These are phyloP conservation scores for Brasilioporus rufonigricans DNA, from an alignment of 768 basidiomycete species.

Conservation along the genomic window DNA sequence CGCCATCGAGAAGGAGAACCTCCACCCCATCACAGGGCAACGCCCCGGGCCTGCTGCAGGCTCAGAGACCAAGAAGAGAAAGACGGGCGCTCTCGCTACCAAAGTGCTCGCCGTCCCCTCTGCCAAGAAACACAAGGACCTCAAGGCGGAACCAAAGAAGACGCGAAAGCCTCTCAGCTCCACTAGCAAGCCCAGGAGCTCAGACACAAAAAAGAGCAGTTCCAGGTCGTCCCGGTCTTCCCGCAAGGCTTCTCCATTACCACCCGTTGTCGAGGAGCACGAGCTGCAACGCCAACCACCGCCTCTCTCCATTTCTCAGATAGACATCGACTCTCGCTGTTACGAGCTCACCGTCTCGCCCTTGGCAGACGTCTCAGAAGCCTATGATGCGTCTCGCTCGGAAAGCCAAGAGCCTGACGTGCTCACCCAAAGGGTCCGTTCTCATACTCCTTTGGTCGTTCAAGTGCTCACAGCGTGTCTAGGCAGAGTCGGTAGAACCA, in stretches of 20 bases:
- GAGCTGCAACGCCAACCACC: conserved; percentile 32
- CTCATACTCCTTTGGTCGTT: neutral
- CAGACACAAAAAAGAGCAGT: conserved; percentile 41
- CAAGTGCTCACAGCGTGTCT: conserved; percentile 1
- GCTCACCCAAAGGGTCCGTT: conserved; percentile 49
- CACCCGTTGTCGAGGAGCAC: conserved; percentile 56
- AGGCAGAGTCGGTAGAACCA: conserved; percentile 58
- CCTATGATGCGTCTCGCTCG: conserved; percentile 50
- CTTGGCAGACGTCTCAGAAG: conserved; percentile 71
- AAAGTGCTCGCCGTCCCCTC: conserved; percentile 42
- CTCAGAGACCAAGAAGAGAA: conserved; percentile 58
- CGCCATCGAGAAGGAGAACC: conserved; percentile 72
- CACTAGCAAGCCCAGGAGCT: conserved; percentile 20
- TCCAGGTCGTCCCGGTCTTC: conserved; percentile 33
- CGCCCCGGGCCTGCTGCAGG: conserved; percentile 42
- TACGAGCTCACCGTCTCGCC: conserved; percentile 79
- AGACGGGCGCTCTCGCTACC: conserved; percentile 55
- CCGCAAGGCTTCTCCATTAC: conserved; percentile 56
- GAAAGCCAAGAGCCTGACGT: conserved; percentile 41
- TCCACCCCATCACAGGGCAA: conserved; percentile 71
- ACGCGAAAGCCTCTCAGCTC: conserved; percentile 48
- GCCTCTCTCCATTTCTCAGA: conserved; percentile 41
- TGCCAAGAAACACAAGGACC: conserved; percentile 43
- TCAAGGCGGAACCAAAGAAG: conserved; percentile 52
- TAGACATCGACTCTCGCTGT: conserved; percentile 66